phyloP scores from a whole-genome alignment of 768 basidiomycete species.

The Psilocybe cyanescens region DNA sequence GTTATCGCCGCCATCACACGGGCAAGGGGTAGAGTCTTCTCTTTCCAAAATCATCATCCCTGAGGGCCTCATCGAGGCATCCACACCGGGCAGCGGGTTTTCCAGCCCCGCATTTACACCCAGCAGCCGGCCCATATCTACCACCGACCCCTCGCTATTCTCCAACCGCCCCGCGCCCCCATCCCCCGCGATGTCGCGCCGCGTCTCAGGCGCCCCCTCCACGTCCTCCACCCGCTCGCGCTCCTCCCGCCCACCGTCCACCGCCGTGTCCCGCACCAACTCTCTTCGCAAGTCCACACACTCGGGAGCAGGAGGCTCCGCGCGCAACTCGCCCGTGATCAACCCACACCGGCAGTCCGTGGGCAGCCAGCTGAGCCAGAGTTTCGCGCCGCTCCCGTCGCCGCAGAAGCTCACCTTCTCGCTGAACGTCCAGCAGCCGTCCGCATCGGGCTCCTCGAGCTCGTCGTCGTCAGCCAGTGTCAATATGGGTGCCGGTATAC shows the following conservation, averaged over 20 bases:
- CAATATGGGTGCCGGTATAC: background rate
- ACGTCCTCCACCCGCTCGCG: conserved; percentile 25
- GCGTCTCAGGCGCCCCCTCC: conserved; percentile 42
- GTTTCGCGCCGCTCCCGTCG: conserved; percentile 15
- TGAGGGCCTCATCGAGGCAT: conserved; percentile 1
- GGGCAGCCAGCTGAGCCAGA: conserved; percentile 20
- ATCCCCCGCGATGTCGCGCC: conserved; percentile 55
- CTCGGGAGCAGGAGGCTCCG: conserved; percentile 1
- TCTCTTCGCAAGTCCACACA: conserved; percentile 20
- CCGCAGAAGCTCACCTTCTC: conserved; percentile 16
- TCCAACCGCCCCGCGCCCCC: conserved; percentile 64
- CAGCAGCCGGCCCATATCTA: conserved; percentile 11
- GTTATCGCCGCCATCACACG: background rate
- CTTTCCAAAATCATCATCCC: conserved; percentile 21
- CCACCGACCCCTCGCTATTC: conserved; percentile 19
- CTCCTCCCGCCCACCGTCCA: conserved; percentile 30
- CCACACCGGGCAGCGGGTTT: conserved; percentile 3
- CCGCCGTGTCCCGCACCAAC: conserved; percentile 27
- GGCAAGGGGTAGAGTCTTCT: background rate
- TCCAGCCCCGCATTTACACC: conserved; percentile 19
- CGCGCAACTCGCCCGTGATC: conserved; percentile 20
- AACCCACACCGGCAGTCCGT: conserved; percentile 19
- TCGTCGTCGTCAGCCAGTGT: background rate
- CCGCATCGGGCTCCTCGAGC: background rate
- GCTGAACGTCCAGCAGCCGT: conserved; percentile 3